Conservation (phyloP, 2,329 filamentous ascomycete genomes). For the Pyricularia pennisetigena region DNA sequence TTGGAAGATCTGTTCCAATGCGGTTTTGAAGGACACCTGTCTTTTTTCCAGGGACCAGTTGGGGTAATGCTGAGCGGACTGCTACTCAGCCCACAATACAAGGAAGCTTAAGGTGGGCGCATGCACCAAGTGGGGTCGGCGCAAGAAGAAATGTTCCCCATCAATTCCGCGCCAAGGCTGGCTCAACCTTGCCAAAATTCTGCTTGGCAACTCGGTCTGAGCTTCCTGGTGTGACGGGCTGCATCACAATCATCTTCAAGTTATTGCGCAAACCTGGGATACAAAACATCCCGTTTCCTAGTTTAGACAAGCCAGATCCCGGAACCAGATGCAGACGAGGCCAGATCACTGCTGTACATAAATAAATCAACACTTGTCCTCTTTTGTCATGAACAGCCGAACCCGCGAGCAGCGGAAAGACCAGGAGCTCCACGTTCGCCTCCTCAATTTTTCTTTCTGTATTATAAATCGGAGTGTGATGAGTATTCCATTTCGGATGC, state of each 20-base stretch:
- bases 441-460: not conserved
- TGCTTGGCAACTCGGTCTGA: not conserved
- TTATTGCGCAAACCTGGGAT: not conserved
- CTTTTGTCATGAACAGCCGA: not conserved
- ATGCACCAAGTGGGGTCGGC: not conserved
- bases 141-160: not conserved
- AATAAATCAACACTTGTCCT: not conserved
- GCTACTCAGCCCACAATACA: not conserved
- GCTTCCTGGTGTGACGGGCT: not conserved
- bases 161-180: not conserved
- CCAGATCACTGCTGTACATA: no score
- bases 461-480: not conserved
- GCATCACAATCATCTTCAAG: not conserved
- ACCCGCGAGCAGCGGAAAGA: no score
- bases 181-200: not conserved
- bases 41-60: constrained; percentile 6
- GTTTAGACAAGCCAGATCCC: not conserved
- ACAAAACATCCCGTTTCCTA: not conserved
- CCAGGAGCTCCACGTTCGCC: not conserved
- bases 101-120: not conserved
- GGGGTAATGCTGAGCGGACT: not conserved
- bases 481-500: not conserved
- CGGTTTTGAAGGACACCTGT: constrained; percentile 6
- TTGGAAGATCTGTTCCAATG: constrained; percentile 1
- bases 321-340: not conserved